These are phyloP conservation scores for Zymoseptoria pseudotritici DNA, from an alignment of 2,329 filamentous ascomycete genomes.

Conservation along the genomic window DNA sequence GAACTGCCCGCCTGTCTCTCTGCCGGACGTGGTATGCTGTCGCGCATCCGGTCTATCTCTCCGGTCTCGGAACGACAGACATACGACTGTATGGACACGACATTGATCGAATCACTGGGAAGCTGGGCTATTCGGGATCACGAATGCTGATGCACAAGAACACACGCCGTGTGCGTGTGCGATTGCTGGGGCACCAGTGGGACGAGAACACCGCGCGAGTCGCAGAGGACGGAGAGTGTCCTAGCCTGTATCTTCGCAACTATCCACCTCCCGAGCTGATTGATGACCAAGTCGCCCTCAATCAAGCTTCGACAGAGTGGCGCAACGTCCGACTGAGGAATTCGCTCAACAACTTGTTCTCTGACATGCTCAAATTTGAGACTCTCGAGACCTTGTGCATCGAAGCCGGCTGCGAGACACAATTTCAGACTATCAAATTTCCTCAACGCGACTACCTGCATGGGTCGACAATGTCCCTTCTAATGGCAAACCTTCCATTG, in stretches of 20 bases:
- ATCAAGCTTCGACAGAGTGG: slow-evolving; percentile 4
- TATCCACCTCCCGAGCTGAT: background rate
- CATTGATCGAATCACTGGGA: slow-evolving; percentile 5
- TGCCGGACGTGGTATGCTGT: slow-evolving; percentile 12
- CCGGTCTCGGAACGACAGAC: slow-evolving; percentile 8
- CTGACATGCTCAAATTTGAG: slow-evolving; percentile 9
- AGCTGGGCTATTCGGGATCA: slow-evolving; percentile 5
- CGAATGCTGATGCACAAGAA: slow-evolving; percentile 14
- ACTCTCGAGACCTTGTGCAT: slow-evolving; percentile 9
- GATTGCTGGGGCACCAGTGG: slow-evolving; percentile 13
- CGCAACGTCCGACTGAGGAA: slow-evolving; percentile 3
- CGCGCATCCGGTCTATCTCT: slow-evolving; percentile 11
- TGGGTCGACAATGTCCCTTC: background rate
- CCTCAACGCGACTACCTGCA: slow-evolving; percentile 10
- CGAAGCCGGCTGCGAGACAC: slow-evolving; percentile 8
- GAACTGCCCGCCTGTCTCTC: slow-evolving; percentile 5
- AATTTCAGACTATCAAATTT: background rate
- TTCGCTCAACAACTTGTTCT: slow-evolving; percentile 8
- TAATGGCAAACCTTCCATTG: slow-evolving; percentile 6
- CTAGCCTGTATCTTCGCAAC: background rate
- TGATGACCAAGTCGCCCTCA: background rate
- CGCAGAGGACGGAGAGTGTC: background rate
- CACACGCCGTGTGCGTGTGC: slow-evolving; percentile 9
- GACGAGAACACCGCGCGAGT: slow-evolving; percentile 6
- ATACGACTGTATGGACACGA: slow-evolving; percentile 11